phyloP scores from a whole-genome alignment of 164 flowering plant species.

The Liquidambar formosana region DNA sequence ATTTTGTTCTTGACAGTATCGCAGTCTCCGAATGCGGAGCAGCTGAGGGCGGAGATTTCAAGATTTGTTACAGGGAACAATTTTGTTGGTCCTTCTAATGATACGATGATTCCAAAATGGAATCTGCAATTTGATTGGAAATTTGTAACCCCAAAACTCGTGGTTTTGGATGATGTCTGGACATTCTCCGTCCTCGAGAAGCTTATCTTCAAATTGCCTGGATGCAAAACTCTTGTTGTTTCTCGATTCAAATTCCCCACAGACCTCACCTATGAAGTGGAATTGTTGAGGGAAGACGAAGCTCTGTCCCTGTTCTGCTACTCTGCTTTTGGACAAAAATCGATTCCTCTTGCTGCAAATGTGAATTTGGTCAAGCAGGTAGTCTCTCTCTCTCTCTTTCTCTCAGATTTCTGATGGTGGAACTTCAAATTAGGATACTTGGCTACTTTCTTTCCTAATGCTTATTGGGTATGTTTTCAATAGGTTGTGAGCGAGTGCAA shows the following conservation, averaged over 20 bases:
- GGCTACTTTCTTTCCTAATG: background rate
- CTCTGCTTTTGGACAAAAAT: slow-evolving; percentile 56
- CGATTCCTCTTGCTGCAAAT: slow-evolving; percentile 45
- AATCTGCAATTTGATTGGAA: slow-evolving; percentile 23
- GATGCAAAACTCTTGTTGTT: slow-evolving; percentile 69
- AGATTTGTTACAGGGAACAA: slow-evolving; percentile 35
- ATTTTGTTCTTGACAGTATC: slow-evolving; percentile 74
- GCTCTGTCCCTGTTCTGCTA: slow-evolving; percentile 62
- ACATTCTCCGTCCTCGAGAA: slow-evolving; percentile 40
- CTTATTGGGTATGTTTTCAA: background rate
- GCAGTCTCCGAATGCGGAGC: slow-evolving; percentile 70
- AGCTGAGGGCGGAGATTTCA: slow-evolving; percentile 44
- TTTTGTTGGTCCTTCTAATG: background rate
- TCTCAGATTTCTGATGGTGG: too few species aligned
- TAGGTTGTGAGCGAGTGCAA: slow-evolving; percentile 74
- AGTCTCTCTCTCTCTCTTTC: background rate
- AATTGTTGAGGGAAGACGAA: slow-evolving; percentile 58
- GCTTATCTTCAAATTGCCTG: slow-evolving; percentile 47
- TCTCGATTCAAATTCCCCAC: slow-evolving; percentile 37
- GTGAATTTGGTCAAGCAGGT: slow-evolving; percentile 67
- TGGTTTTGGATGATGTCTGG: slow-evolving; percentile 79
- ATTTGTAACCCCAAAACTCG: slow-evolving; percentile 24
- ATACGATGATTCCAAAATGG: slow-evolving; percentile 33
- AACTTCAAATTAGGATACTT: background rate
- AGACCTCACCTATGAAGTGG: slow-evolving; percentile 39